A percentile compares a stretch with the other conserved stretches of the same genome.
These are phyloP conservation scores for Rhodotorula sp. DNA, from an alignment of 1,284 basidiomycete species.

Conservation along the genomic window DNA sequence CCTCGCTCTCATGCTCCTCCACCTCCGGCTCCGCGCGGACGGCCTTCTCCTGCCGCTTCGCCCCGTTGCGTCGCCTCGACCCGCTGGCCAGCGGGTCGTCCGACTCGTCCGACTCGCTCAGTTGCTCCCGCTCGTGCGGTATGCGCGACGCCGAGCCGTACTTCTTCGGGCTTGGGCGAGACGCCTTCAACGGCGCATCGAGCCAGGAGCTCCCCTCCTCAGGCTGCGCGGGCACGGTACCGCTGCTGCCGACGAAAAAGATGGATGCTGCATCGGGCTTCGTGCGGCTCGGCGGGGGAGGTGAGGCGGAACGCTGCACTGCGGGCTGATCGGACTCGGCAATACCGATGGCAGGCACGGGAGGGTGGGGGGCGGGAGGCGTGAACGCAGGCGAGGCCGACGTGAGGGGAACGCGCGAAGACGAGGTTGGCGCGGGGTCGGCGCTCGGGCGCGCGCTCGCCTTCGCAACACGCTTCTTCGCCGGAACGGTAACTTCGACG, in stretches of 20 bases:
- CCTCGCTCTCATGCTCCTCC: neutral
- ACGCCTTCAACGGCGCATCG: neutral
- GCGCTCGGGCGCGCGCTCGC: neutral
- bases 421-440: too few species aligned
- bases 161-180: neutral
- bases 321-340: neutral
- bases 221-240: too few species aligned
- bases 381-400: too few species aligned
- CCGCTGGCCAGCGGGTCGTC: constrained; percentile 7
- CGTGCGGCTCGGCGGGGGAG: neutral
- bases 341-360: too few species aligned
- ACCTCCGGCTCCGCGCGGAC: neutral
- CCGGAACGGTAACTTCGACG: neutral
- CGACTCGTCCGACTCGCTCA: neutral
- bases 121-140: neutral
- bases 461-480: neutral
- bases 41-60: neutral
- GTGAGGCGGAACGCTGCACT: neutral
- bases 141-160: neutral
- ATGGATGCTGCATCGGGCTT: neutral
- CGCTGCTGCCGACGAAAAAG: too few species aligned
- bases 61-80: neutral
- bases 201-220: neutral
- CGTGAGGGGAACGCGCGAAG: too few species aligned
- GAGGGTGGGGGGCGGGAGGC: too few species aligned